Evolutionary conservation across 106 monocot species (phyloP).

Genomic region (Gastrodia elata): DNA sequence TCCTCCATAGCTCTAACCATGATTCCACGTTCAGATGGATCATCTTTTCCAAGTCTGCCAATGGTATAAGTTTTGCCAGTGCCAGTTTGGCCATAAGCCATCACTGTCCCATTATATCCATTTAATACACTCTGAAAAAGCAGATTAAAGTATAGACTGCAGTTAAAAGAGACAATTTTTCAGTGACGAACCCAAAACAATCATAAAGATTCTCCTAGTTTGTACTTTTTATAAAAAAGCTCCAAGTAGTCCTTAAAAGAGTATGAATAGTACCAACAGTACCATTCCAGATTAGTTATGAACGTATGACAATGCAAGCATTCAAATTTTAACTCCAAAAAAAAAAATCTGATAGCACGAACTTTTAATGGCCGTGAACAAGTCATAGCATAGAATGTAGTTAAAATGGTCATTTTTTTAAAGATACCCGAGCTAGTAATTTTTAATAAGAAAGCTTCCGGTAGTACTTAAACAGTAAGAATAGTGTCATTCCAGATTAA

Average conservation of each 20-base stretch:
- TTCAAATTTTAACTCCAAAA: background rate
- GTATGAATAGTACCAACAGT: background rate
- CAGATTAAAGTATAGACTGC: constrained; percentile 1
- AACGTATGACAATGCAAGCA: background rate
- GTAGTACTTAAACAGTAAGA: too few relatives aligned
- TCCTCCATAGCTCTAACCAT: constrained; percentile 79
- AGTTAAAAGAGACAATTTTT: background rate
- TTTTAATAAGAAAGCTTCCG: too few relatives aligned
- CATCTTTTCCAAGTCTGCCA: constrained; percentile 52
- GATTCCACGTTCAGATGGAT: constrained; percentile 71
- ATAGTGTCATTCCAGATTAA: too few relatives aligned
- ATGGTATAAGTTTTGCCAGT: constrained; percentile 64
- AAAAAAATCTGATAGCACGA: background rate
- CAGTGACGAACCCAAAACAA: background rate
- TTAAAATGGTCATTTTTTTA: too few relatives aligned
- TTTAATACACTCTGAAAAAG: constrained; percentile 65
- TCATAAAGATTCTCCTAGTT: background rate
- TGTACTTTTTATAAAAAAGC: too few relatives aligned
- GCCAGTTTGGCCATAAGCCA: constrained; percentile 89
- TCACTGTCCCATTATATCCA: constrained; percentile 80
- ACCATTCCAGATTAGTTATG: background rate
- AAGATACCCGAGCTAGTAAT: too few relatives aligned
- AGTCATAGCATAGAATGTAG: too few relatives aligned
- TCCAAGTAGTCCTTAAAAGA: too few relatives aligned
- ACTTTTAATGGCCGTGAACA: too few relatives aligned